A percentile compares a stretch with the other conserved stretches of the same genome.
Evolutionary conservation across 371 early-diverging fungal species (phyloP).

Genomic region (Haplosporangium sp.): DNA sequence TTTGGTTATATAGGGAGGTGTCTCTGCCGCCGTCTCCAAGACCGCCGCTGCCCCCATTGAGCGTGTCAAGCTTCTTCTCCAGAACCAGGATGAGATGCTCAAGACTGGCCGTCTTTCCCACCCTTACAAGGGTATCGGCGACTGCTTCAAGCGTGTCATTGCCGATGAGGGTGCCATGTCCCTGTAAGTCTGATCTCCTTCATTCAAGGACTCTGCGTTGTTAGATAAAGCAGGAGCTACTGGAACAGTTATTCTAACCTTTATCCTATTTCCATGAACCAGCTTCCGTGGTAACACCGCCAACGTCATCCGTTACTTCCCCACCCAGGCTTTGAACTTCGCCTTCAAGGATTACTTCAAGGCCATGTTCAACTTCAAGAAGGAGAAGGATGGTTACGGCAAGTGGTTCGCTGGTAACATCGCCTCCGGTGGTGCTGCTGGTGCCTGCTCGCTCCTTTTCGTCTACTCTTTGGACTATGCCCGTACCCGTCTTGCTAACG

Average conservation of each 20-base stretch:
- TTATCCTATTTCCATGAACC: too few relatives aligned
- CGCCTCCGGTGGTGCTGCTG: slow-evolving; percentile 84
- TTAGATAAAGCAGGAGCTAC: too few relatives aligned
- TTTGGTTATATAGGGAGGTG: slow-evolving; percentile 69
- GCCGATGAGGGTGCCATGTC: slow-evolving; percentile 75
- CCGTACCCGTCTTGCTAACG: slow-evolving; percentile 83
- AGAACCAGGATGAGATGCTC: slow-evolving; percentile 81
- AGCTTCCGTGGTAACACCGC: slow-evolving; percentile 73
- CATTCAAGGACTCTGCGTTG: too few relatives aligned
- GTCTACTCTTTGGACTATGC: slow-evolving; percentile 84
- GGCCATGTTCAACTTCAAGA: slow-evolving; percentile 76
- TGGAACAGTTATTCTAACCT: too few relatives aligned
- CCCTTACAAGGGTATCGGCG: slow-evolving; percentile 76
- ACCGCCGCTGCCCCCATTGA: slow-evolving; percentile 88
- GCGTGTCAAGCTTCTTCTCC: slow-evolving; percentile 83
- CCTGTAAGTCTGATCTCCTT: slow-evolving; percentile 56
- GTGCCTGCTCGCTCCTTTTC: slow-evolving; percentile 78
- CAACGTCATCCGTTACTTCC: slow-evolving; percentile 86
- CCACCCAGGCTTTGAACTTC: slow-evolving; percentile 85
- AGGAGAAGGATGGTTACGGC: slow-evolving; percentile 74
- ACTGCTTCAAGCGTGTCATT: slow-evolving; percentile 75
- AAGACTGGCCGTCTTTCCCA: slow-evolving; percentile 67
- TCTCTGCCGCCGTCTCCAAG: slow-evolving; percentile 93
- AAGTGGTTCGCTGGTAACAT: slow-evolving; percentile 82
- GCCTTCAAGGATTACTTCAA: slow-evolving; percentile 88